Percentiles rank a stretch among this genome's conserved stretches.
These are phyloP conservation scores for Schwanniomyces polymorphus DNA, from an alignment of 805 yeast species.

Conservation along the genomic window DNA sequence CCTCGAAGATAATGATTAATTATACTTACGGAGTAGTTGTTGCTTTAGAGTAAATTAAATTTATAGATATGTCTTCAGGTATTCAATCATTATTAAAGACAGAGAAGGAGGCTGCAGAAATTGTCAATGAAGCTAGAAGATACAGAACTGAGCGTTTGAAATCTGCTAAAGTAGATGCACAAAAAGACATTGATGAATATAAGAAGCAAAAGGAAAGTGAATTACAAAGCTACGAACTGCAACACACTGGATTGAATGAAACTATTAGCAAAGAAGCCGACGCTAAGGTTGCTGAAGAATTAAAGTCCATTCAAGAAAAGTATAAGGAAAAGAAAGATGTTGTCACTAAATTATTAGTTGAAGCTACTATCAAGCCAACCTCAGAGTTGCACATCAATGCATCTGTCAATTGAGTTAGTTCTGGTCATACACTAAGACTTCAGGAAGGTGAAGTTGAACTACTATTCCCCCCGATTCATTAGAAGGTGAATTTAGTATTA, in stretches of 20 bases:
- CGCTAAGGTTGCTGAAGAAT: conserved; percentile 65
- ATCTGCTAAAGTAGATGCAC: conserved; percentile 93
- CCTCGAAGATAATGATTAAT: background rate
- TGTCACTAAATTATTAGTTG: conserved; percentile 76
- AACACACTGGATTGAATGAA: conserved; percentile 74
- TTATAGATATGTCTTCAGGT: conserved; percentile 40
- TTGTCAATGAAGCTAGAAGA: conserved; percentile 89
- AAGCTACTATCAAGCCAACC: conserved; percentile 74
- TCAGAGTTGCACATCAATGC: conserved; percentile 87
- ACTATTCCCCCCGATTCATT: background rate
- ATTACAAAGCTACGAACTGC: conserved; percentile 67
- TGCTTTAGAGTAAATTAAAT: background rate
- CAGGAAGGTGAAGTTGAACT: no score
- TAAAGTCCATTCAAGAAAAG: conserved; percentile 64
- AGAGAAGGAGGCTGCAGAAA: conserved; percentile 96
- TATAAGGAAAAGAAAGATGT: conserved; percentile 60
- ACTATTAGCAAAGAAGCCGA: conserved; percentile 80
- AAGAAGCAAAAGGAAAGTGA: conserved; percentile 82
- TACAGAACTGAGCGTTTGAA: conserved; percentile 86
- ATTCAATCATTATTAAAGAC: conserved; percentile 80
- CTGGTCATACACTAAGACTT: no score
- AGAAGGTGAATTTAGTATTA: background rate
- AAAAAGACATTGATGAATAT: conserved; percentile 82
- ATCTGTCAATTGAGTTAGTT: conserved; percentile 1
- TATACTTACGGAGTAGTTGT: background rate